These are phyloP conservation scores for Knoxia roxburghii DNA, from an alignment of 257 asterid species.

Conservation along the genomic window DNA sequence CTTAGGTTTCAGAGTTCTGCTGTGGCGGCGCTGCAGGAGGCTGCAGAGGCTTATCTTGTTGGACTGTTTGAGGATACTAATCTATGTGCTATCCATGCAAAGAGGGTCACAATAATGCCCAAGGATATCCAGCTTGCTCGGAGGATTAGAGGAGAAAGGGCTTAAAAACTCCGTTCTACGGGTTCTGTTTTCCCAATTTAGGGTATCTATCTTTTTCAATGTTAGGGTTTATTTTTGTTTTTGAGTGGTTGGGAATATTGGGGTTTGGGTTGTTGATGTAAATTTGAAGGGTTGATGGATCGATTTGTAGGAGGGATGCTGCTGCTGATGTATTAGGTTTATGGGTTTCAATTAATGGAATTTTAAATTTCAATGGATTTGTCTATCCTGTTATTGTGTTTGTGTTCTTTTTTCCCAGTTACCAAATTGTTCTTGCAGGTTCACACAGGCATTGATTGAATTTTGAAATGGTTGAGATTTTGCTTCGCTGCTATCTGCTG, in stretches of 20 bases:
- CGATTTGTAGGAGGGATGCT: neutral
- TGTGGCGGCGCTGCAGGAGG: slow-evolving; percentile 22
- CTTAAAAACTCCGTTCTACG: neutral
- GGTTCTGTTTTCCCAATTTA: neutral
- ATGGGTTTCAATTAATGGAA: neutral
- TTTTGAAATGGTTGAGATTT: no score
- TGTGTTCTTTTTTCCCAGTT: no score
- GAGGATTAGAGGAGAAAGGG: slow-evolving; percentile 21
- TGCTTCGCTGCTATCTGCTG: no score
- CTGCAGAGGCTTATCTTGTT: slow-evolving; percentile 17
- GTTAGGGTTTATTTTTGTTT: neutral
- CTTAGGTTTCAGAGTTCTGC: slow-evolving; percentile 23
- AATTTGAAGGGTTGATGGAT: neutral
- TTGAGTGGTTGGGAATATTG: neutral
- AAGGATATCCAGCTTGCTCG: slow-evolving; percentile 19
- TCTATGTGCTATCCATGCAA: slow-evolving; percentile 18
- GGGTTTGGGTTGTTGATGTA: neutral
- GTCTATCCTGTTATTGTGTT: no score
- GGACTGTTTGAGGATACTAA: slow-evolving; percentile 19
- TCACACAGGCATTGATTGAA: no score
- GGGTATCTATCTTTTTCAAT: neutral
- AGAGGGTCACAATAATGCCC: slow-evolving; percentile 19
- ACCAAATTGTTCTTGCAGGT: no score
- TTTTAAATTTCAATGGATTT: neutral
- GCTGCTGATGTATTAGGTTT: neutral